These are phyloP conservation scores for Epichloe sp. DNA, from an alignment of 2,329 filamentous ascomycete species.

Conservation along the genomic window DNA sequence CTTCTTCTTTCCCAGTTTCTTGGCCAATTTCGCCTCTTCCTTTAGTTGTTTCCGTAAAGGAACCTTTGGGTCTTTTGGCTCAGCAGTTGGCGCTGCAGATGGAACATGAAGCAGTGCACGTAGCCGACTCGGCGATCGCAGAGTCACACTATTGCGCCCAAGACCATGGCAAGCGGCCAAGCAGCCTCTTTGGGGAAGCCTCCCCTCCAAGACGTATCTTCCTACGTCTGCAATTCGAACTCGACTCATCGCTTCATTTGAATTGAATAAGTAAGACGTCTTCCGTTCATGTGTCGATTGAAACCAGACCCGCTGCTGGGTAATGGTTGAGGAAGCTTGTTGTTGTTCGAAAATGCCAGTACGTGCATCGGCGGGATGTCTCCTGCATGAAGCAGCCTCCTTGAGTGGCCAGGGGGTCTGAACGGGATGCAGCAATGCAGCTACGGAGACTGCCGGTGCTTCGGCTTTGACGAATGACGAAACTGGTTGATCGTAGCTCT, in stretches of 20 bases:
- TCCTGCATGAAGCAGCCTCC: neutral
- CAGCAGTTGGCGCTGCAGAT: slow-evolving; percentile 8
- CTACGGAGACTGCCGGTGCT: neutral
- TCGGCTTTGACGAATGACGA: neutral
- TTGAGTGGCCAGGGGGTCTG: neutral
- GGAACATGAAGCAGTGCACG: neutral
- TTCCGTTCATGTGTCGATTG: neutral
- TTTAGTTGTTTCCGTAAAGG: slow-evolving; percentile 62
- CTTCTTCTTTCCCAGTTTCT: slow-evolving; percentile 44
- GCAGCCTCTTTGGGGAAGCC: slow-evolving; percentile 3
- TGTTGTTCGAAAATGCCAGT: neutral
- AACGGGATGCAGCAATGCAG: neutral
- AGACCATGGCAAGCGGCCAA: neutral
- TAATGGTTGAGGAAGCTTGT: neutral
- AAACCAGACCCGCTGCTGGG: neutral
- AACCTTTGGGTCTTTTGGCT: slow-evolving; percentile 15
- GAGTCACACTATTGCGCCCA: neutral
- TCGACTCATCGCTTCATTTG: slow-evolving; percentile 1
- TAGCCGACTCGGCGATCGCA: neutral
- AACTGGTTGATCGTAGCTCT: neutral
- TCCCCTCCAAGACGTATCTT: slow-evolving; percentile 4
- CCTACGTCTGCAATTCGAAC: slow-evolving; percentile 1
- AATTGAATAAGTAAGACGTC: neutral
- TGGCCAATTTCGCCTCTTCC: slow-evolving; percentile 56
- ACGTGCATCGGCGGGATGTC: neutral